Evolutionary conservation across 352 stramenopile genomes (phyloP), one percentile per base, ranked within the genome.

Genomic region (Phytopythium helicoides): DNA sequence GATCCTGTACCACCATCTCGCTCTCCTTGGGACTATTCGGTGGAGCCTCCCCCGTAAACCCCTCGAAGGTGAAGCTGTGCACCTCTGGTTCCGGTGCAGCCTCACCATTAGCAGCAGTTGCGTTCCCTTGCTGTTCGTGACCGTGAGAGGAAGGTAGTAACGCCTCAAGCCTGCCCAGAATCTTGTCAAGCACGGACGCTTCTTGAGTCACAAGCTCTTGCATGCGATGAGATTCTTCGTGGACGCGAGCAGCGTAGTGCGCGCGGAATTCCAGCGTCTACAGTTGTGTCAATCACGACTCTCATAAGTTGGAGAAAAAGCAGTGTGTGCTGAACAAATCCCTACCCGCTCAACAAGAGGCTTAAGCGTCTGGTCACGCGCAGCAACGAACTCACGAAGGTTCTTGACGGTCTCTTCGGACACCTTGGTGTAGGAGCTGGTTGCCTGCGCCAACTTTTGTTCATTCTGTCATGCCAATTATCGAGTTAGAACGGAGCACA

Each of bases 371-470:
- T 72, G 50, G 37, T 94, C 83, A 23, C 81, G 70, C 22, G 73
- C 66, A 38, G 62, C 58, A 19, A 85, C 68, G 45, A 94, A 94
- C 6, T 76, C 68, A 7, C 77, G 73, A 5, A 94, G 57, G 41
- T 81, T 69, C 0, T 60, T 56, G 19, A 92, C 71, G 18, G 85
- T 83, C 1, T 58, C 56, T 28, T 94, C 83, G 3, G 81, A 89
- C 11, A 66, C 56, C 28, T 84, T 85, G 10, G 66, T 78, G 55
- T 94, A 94, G 35, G 76, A 59, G 42, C 76, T 83, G 10, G 79
- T 89, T 41, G 71, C 68, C 9, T 71, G 44, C 19, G 77, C 73
- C 21, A 92, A 65, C 52, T 94, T 94, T 64, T 93, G 76, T 45
- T 93, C 80, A 47, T 93, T 93, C 57, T 81, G 28, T 33, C 9